Conservation (phyloP, 208 protist genomes). For the Blechomonas ayalai region DNA sequence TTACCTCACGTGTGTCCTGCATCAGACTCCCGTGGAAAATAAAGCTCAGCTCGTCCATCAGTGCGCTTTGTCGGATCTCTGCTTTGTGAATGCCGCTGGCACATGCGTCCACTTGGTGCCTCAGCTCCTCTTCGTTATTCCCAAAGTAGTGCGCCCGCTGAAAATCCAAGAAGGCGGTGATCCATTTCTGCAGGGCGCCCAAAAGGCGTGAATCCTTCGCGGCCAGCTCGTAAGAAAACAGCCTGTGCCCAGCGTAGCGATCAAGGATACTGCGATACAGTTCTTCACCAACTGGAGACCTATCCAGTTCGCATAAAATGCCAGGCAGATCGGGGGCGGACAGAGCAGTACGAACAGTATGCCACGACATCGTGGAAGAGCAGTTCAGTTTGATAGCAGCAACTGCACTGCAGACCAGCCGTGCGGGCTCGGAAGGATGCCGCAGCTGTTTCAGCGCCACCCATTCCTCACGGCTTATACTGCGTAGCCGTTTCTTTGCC, state of each 20-base stretch:
- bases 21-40: conserved; percentile 19
- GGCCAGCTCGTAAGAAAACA: conserved; percentile 12
- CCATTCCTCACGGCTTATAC: background rate
- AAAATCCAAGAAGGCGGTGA: conserved; percentile 46
- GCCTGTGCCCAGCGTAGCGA: conserved; percentile 5
- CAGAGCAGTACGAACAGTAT: background rate
- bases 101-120: conserved; percentile 27
- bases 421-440: background rate
- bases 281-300: conserved; percentile 2
- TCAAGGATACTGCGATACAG: conserved; percentile 9
- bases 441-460: background rate
- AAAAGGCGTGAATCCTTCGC: conserved; percentile 12
- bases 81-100: conserved; percentile 15
- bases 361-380: background rate
- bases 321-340: background rate
- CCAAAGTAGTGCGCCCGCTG: conserved; percentile 24
- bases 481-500: background rate
- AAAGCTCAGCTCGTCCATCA: conserved; percentile 20
- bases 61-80: conserved; percentile 11
- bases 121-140: conserved; percentile 18
- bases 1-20: conserved; percentile 4
- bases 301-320: conserved; percentile 6
- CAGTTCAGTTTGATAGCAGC: background rate
- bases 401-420: conserved; percentile 1
- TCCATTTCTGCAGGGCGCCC: conserved; percentile 34